Percentiles rank a stretch among this genome's conserved stretches.
Conservation (phyloP, 495 filamentous ascomycete species). For the Penicillium pancosmium region DNA sequence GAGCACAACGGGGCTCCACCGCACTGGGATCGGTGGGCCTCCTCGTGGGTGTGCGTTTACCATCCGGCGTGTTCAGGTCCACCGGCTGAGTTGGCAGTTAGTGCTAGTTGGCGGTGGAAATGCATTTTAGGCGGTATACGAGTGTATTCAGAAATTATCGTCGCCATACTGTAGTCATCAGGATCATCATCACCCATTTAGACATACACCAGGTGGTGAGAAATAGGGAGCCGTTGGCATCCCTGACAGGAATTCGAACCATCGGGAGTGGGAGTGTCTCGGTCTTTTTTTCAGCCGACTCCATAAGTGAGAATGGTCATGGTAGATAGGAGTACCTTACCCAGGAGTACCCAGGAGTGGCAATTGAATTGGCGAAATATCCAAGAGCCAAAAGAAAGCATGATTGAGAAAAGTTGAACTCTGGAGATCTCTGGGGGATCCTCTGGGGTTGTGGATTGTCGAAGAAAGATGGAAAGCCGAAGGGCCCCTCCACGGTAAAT, state of each 20-base stretch:
- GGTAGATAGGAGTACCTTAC: not conserved
- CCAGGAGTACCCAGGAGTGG: too few relatives aligned
- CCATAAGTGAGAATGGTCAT: not conserved
- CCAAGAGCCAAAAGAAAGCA: too few relatives aligned
- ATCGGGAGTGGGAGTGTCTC: not conserved
- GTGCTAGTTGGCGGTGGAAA: not conserved
- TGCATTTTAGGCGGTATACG: too few relatives aligned
- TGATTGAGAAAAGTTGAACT: too few relatives aligned
- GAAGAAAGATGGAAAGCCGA: not conserved
- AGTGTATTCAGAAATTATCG: not conserved
- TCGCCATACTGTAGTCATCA: not conserved
- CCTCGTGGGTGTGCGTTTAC: slow-evolving; percentile 6
- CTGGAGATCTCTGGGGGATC: not conserved
- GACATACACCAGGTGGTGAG: too few relatives aligned
- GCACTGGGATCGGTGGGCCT: slow-evolving; percentile 3
- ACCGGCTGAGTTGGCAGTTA: not conserved
- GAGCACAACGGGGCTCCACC: slow-evolving; percentile 2
- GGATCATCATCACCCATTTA: not conserved
- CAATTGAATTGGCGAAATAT: too few relatives aligned
- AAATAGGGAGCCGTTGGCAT: too few relatives aligned
- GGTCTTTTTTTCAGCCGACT: not conserved
- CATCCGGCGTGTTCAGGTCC: slow-evolving; percentile 1
- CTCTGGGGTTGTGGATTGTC: not conserved
- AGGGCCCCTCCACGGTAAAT: not conserved
- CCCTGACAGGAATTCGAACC: not conserved